These are phyloP conservation scores for Blastocystis sp. DNA, from an alignment of 352 stramenopile genomes.

Conservation along the genomic window DNA sequence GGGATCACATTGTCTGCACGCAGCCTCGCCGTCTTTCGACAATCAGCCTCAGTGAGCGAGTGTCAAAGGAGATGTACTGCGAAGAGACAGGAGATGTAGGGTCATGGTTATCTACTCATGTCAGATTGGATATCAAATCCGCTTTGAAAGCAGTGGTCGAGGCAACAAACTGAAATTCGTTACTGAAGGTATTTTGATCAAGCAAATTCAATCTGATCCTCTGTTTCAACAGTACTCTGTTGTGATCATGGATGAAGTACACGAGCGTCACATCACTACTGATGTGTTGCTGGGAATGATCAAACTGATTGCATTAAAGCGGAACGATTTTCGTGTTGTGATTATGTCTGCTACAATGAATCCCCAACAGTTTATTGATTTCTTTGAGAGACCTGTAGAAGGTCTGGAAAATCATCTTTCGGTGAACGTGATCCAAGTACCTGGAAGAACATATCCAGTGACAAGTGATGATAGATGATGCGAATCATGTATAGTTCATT, in stretches of 20 bases:
- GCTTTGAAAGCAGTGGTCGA: constrained; percentile 24
- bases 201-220: constrained; percentile 34
- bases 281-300: constrained; percentile 57
- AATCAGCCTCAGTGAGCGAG: constrained; percentile 49
- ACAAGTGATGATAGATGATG: background rate
- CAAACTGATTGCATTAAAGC: constrained; percentile 72
- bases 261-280: constrained; percentile 51
- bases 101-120: background rate
- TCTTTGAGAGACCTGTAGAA: constrained; percentile 75
- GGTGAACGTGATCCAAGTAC: background rate
- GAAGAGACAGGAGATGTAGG: constrained; percentile 31
- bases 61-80: constrained; percentile 58
- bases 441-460: constrained; percentile 34
- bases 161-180: constrained; percentile 50
- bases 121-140: constrained; percentile 49
- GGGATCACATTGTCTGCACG: constrained; percentile 57
- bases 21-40: constrained; percentile 58
- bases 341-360: constrained; percentile 72
- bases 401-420: background rate
- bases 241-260: constrained; percentile 59
- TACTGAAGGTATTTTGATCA: constrained; percentile 39
- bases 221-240: constrained; percentile 31
- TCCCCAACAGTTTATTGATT: constrained; percentile 88
- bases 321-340: constrained; percentile 79
- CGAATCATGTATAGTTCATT: background rate